Evolutionary conservation across 371 early-diverging fungal species (phyloP), one percentile per base, ranked within the genome.

Genomic region (Funneliformis caledonium): DNA sequence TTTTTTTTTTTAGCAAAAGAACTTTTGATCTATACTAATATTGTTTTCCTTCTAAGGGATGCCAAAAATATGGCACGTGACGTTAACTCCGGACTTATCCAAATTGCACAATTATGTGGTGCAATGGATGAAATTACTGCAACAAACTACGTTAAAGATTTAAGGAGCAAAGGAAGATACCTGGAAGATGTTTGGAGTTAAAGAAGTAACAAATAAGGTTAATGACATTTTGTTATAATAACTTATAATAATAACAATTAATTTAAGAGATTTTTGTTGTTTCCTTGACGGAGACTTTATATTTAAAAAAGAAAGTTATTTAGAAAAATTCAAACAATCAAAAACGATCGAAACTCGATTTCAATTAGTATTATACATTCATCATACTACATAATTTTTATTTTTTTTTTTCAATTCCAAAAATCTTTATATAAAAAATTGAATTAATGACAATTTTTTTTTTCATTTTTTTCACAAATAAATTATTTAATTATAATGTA

Each of bases 31-130:
- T 9, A 19, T 69, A 43, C 43, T 43, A n/a, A 74, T 19, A n/a
- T 2, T 59, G 31, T 56, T 74, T 56, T 9, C 16, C 22, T 16
- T 4, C 16, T 14, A 10, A 79, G 98, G 81, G 98, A 99, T 87
- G 98, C 97, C 62, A 97, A 96, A 87, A 87, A 90, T 80, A 99
- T 99, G 99, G 98, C 97, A 22, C 91, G 92, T 68, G 98, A 98
- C 82, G 98, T 99, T 4, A 87, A 93, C 74, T 83, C 86, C 48
- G 87, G 89, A 4, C 88, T 97, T 70, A 85, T 91, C 0, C 85
- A 90, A 52, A 89, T 96, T 82, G 96, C 95, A 19, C 84, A 86
- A 73, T 82, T 87, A 22, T 85, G 86, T 65, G 97, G 97, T 14
- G 94, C 89, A 6, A 84, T 92, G 87, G 81, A 87, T 0, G 93